Percentiles rank a stretch among this genome's conserved stretches.
phyloP scores from a whole-genome alignment of 78 protist genomes.

The Pigoraptor vietnamica region DNA sequence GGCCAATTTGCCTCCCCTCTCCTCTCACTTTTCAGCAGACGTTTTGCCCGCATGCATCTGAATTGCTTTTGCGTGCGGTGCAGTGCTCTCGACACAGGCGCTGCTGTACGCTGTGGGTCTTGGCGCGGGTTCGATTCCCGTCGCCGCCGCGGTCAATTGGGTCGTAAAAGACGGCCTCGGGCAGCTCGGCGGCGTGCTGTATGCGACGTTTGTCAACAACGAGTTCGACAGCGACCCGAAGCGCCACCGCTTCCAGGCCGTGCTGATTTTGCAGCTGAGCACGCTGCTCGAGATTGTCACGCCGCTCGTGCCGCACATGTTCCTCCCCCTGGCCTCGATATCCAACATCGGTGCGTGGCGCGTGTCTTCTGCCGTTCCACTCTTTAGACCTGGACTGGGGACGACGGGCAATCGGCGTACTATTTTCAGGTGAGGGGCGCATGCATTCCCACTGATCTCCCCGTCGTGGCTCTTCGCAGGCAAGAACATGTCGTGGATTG shows the following conservation, averaged over 20 bases:
- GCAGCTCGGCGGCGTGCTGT: constrained; percentile 45
- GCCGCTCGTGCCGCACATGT: constrained; percentile 32
- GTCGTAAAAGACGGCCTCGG: constrained; percentile 59
- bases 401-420: too few relatives aligned
- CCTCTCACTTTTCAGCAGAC: neutral
- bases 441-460: too few relatives aligned
- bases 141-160: constrained; percentile 56
- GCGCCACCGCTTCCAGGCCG: constrained; percentile 20
- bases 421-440: too few relatives aligned
- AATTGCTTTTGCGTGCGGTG: neutral
- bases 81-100: constrained; percentile 39
- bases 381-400: too few relatives aligned
- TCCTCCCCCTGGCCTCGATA: constrained; percentile 35
- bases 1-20: neutral
- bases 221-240: constrained; percentile 50
- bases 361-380: too few relatives aligned
- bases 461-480: neutral
- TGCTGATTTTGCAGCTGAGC: neutral
- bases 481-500: constrained; percentile 32
- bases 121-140: constrained; percentile 48
- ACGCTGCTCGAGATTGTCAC: constrained; percentile 16
- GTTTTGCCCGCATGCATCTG: neutral
- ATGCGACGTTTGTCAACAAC: constrained; percentile 11
- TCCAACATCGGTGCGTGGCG: constrained; percentile 12
- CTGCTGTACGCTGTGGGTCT: constrained; percentile 44